Evolutionary conservation across 208 protist genomes (phyloP).

Genomic region (Acanthamoeba divionensis): DNA sequence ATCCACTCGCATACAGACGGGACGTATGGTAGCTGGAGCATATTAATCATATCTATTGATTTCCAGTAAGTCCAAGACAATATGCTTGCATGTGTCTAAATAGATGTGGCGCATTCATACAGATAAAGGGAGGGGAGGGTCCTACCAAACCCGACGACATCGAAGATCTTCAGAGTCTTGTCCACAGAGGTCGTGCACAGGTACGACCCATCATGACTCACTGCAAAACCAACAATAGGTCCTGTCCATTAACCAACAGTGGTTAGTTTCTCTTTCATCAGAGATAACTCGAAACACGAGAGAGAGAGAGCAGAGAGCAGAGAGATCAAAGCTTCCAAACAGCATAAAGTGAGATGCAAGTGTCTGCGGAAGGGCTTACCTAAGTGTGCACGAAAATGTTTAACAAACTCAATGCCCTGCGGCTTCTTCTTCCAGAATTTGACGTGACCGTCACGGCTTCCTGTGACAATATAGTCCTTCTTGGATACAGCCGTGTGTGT

Average conservation of each 20-base stretch:
- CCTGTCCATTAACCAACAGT: background rate
- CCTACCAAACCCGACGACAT: conserved; percentile 84
- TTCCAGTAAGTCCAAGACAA: background rate
- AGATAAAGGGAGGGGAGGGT: background rate
- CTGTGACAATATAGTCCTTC: conserved; percentile 85
- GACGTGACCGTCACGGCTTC: conserved; percentile 80
- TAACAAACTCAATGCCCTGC: conserved; percentile 88
- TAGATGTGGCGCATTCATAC: background rate
- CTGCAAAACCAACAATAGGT: conserved; percentile 63
- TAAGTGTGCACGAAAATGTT: conserved; percentile 82
- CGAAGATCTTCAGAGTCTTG: conserved; percentile 87
- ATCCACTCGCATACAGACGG: conserved; percentile 69
- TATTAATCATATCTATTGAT: conserved; percentile 85
- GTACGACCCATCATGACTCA: conserved; percentile 73
- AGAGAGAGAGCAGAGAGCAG: background rate
- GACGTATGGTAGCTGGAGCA: conserved; percentile 74
- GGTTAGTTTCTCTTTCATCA: background rate
- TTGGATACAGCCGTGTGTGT: conserved; percentile 68
- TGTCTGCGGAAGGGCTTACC: background rate
- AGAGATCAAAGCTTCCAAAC: background rate
- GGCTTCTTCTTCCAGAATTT: conserved; percentile 91
- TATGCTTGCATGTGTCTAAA: background rate
- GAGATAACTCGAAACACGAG: background rate
- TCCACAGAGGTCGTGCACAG: conserved; percentile 75
- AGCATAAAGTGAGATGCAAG: background rate